Evolutionary conservation across 202 grass and related monocot species (phyloP).

Genomic region (Saccharum hybrid): DNA sequence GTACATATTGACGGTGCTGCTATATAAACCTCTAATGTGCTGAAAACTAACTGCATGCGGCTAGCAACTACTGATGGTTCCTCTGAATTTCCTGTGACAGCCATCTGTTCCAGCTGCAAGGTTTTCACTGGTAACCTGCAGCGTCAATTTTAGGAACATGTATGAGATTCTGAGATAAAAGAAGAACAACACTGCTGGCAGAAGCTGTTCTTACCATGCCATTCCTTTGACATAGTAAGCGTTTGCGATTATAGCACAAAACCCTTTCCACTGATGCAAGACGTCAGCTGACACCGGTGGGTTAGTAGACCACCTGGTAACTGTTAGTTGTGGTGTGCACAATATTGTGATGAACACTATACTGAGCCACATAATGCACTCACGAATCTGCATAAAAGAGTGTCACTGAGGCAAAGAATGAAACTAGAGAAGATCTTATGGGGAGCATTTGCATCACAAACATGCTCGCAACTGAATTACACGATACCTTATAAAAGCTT

Average conservation of each 20-base stretch:
- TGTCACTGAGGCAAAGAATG: not conserved
- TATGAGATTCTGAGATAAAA: not conserved
- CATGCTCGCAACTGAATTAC: constrained; percentile 15
- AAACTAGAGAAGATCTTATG: constrained; percentile 1
- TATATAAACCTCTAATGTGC: constrained; percentile 83
- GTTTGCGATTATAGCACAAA: constrained; percentile 90
- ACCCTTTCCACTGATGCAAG: constrained; percentile 95
- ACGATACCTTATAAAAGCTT: constrained; percentile 32
- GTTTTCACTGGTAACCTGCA: constrained; percentile 93
- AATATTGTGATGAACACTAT: constrained; percentile 97
- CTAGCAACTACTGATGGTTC: constrained; percentile 84
- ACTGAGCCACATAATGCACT: constrained; percentile 95
- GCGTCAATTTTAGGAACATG: constrained; percentile 30
- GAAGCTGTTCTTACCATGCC: constrained; percentile 67
- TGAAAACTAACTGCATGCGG: constrained; percentile 94
- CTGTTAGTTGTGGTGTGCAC: constrained; percentile 87
- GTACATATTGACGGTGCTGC: not conserved
- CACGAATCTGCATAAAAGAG: constrained; percentile 49
- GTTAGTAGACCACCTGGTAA: constrained; percentile 84
- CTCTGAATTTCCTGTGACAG: constrained; percentile 78
- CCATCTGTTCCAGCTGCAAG: constrained; percentile 91
- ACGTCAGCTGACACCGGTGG: constrained; percentile 77
- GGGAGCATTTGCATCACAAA: constrained; percentile 23
- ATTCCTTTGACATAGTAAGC: constrained; percentile 96
- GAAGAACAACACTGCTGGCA: not conserved